Evolutionary conservation across 345 rosid species (phyloP), one percentile per base, ranked within the genome.

Genomic region (Linum trigynum): DNA sequence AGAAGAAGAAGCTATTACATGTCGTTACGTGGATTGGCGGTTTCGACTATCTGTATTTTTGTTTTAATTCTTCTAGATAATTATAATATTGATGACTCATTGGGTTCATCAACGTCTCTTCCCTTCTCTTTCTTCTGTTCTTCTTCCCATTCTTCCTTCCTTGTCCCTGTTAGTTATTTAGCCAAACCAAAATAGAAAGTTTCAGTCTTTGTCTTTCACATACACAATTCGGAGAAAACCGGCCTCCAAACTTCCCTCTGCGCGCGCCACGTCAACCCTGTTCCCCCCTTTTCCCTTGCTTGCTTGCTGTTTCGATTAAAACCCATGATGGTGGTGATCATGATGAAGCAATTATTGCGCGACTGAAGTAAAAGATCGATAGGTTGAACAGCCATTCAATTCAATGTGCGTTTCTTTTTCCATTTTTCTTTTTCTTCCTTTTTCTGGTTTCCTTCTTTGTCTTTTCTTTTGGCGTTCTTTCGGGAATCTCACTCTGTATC

Each of bases 311-410:
- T 23, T 23, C 32, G 32, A 23, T 23, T 23, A 0, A 41, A 41
- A 41, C 53, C 53, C 11, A 48, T 48, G 53, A 48, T 48, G 53
- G 3, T 48, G 53, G 57, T 69, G 70, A 63, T 68, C 17, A 64
- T 59, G 48, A 66, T 45, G 63, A 62, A 64, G 61, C 81, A 69
- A 76, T 80, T 68, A 80, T 80, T 77, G 74, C 59, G 42, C 14
- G 43, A 14, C 38, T 70, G 38, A 32, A 16, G 65, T n/a, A 57
- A 48, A 48, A 23, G 32, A 23, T 23, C 32, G 32, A 48, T 48
- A 15, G 11, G 65, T 65, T 77, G 72, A 39, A 72, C 72, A 69
- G 59, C 66, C 73, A 48, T 48, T 9, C 11, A 7, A 48, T 48
- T 48, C 53, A 48, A 48, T 48, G 53, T 48, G 53, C 12, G 53